A percentile compares a stretch with the other conserved stretches of the same genome.
Evolutionary conservation across 352 stramenopile species (phyloP).

Genomic region (Pythium rhizo-oryzae): DNA sequence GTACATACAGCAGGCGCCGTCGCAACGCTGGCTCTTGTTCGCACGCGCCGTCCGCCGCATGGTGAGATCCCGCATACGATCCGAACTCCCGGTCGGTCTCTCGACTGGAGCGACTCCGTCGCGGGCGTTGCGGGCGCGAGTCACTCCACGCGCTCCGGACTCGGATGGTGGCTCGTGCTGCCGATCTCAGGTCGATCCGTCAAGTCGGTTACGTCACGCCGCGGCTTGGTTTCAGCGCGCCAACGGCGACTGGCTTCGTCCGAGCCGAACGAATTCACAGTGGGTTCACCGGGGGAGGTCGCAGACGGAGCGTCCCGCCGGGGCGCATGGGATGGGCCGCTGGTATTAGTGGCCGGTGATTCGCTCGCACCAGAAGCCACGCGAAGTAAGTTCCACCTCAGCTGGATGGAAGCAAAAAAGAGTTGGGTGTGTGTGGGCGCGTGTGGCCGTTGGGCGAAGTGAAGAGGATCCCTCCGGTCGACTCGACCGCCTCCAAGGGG

Average conservation of each 20-base stretch:
- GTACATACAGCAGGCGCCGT: too few species aligned
- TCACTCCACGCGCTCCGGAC: background rate
- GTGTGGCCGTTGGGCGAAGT: background rate
- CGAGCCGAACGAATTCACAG: background rate
- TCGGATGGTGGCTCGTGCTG: background rate
- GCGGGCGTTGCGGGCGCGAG: too few species aligned
- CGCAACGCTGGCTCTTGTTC: background rate
- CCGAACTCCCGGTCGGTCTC: background rate
- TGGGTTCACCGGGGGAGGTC: too few species aligned
- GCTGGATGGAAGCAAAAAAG: background rate
- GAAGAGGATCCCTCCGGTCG: background rate
- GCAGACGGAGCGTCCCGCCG: background rate
- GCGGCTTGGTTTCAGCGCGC: background rate
- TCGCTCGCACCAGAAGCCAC: too few species aligned
- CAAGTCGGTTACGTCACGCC: constrained; percentile 19
- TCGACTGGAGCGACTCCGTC: background rate
- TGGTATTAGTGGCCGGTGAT: background rate
- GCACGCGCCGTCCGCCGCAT: background rate
- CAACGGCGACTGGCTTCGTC: constrained; percentile 11
- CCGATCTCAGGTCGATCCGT: background rate
- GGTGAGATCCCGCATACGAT: background rate
- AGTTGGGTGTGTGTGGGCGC: constrained; percentile 7
- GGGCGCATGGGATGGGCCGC: background rate
- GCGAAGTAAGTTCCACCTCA: too few species aligned
- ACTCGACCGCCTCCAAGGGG: background rate